Evolutionary conservation across 78 protist genomes (phyloP).

Genomic region (Monocercomonoides exilis): DNA sequence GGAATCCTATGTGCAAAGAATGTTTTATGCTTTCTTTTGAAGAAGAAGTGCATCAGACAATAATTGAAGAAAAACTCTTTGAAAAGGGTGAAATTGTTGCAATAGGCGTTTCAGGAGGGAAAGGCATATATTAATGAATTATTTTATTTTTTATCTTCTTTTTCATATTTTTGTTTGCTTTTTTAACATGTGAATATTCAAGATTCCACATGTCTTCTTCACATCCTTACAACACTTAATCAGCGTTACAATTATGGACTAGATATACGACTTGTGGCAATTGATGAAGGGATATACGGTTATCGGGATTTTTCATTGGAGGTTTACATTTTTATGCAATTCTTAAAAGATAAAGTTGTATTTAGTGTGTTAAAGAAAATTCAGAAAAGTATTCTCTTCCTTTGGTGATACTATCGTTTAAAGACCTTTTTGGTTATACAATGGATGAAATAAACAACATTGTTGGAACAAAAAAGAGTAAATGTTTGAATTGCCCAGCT

Average conservation of each 20-base stretch:
- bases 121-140: constrained; percentile 26
- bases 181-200: neutral
- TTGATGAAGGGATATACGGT: constrained; percentile 91
- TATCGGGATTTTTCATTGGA: constrained; percentile 85
- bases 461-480: constrained; percentile 54
- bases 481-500: constrained; percentile 42
- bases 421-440: constrained; percentile 81
- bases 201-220: constrained; percentile 75
- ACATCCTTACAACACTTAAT: constrained; percentile 55
- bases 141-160: too few relatives aligned
- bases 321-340: constrained; percentile 1
- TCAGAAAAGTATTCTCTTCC: constrained; percentile 58
- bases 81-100: constrained; percentile 63
- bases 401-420: constrained; percentile 59
- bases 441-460: constrained; percentile 72
- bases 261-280: constrained; percentile 65
- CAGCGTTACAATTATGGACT: constrained; percentile 58
- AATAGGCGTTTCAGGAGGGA: constrained; percentile 86
- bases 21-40: constrained; percentile 76
- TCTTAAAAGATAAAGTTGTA: neutral
- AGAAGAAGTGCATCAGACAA: constrained; percentile 70
- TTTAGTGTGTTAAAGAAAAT: constrained; percentile 65
- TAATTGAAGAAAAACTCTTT: constrained; percentile 50
- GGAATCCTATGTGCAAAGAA: constrained; percentile 54
- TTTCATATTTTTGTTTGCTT: neutral